A percentile compares a stretch with the other conserved stretches of the same genome.
Evolutionary conservation across 73 alveolate species (phyloP).

Genomic region (Tetrahymena borealis): DNA sequence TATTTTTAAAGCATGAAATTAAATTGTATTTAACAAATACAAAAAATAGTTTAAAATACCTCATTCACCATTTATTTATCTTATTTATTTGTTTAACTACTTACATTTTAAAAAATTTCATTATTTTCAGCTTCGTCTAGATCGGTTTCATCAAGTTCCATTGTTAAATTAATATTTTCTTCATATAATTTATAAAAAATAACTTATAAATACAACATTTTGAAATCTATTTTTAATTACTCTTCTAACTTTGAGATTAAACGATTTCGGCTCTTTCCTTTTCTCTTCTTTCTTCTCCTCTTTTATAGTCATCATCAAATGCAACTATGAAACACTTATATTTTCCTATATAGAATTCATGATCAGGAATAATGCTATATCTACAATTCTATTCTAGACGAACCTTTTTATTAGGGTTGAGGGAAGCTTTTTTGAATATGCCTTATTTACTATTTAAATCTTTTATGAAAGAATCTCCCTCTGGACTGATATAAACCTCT

Average conservation of each 20-base stretch:
- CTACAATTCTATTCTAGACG: not conserved
- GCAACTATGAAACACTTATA: not conserved
- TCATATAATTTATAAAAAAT: not conserved
- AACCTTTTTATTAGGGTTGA: not conserved
- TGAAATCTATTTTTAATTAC: not conserved
- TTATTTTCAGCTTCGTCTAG: not conserved
- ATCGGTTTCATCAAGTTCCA: not conserved
- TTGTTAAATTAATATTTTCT: not conserved
- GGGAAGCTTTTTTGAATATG: not conserved
- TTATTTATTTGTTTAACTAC: not conserved
- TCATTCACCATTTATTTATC: not conserved
- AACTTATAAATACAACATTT: not conserved
- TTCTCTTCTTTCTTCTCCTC: not conserved
- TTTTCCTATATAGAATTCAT: not conserved
- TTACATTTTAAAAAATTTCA: not conserved
- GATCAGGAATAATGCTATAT: not conserved
- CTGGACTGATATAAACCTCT: not conserved
- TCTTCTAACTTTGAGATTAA: not conserved
- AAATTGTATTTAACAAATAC: not conserved
- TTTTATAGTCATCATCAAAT: not conserved
- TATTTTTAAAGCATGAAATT: not conserved
- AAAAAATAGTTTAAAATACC: not conserved
- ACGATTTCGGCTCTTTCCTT: not conserved
- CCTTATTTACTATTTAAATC: not conserved
- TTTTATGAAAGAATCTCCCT: not conserved